Percentiles rank a stretch among this genome's conserved stretches.
These are phyloP conservation scores for Sphagnum contortum DNA, from an alignment of 225 moss, liverwort and hornwort genomes.

Conservation along the genomic window DNA sequence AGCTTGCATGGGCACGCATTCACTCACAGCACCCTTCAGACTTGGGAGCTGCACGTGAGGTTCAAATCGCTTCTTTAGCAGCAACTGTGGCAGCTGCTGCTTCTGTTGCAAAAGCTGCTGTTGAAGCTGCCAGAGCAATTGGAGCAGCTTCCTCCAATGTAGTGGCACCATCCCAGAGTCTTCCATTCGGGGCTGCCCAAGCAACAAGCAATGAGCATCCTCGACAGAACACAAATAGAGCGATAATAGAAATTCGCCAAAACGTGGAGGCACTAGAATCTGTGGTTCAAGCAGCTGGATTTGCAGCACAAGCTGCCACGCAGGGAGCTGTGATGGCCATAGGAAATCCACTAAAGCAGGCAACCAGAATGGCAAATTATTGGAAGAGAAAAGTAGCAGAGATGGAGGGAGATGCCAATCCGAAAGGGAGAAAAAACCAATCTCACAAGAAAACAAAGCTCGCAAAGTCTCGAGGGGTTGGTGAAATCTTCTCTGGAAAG, in stretches of 20 bases:
- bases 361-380: slow-evolving; percentile 21
- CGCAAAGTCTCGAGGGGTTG: too few relatives aligned
- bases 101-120: slow-evolving; percentile 94
- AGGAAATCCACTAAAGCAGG: slow-evolving; percentile 42
- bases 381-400: slow-evolving; percentile 25
- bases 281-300: slow-evolving; percentile 75
- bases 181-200: slow-evolving; percentile 36
- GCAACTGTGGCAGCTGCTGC: slow-evolving; percentile 89
- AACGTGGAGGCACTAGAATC: slow-evolving; percentile 56
- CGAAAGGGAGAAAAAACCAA: background rate
- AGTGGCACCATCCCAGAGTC: background rate
- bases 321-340: slow-evolving; percentile 76
- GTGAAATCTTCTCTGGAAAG: too few relatives aligned
- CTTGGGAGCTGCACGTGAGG: slow-evolving; percentile 43
- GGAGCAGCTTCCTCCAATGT: slow-evolving; percentile 75
- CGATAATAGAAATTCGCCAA: slow-evolving; percentile 23
- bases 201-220: slow-evolving; percentile 18
- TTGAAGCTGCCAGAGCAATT: slow-evolving; percentile 89
- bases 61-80: slow-evolving; percentile 62
- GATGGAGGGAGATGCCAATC: slow-evolving; percentile 12
- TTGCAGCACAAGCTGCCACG: slow-evolving; percentile 84
- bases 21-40: slow-evolving; percentile 34
- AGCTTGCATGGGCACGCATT: slow-evolving; percentile 20
- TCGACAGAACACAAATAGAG: slow-evolving; percentile 22
- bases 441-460: too few relatives aligned